phyloP scores from a whole-genome alignment of 139 green algal species.

The Yamagishiella unicocca region DNA sequence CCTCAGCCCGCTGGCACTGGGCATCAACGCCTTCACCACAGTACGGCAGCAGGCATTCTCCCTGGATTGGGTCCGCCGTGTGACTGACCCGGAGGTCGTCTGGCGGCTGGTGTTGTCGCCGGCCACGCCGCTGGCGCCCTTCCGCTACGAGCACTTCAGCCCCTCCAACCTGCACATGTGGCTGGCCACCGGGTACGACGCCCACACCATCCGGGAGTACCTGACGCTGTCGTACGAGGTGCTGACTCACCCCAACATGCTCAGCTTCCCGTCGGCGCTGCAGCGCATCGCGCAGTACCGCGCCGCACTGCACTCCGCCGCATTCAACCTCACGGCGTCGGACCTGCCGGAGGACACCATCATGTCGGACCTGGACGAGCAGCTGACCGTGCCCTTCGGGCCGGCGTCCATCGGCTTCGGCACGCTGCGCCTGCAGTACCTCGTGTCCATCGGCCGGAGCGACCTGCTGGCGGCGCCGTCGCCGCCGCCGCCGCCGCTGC shows the following conservation, averaged over 20 bases:
- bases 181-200: not conserved
- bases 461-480: slow-evolving; percentile 28
- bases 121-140: slow-evolving; percentile 3
- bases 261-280: not conserved
- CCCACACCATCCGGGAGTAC: not conserved
- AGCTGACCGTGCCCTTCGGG: not conserved
- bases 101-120: slow-evolving; percentile 4
- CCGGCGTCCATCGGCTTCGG: not conserved
- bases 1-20: slow-evolving; percentile 17
- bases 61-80: not conserved
- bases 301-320: not conserved
- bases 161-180: not conserved
- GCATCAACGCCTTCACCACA: not conserved
- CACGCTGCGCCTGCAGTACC: slow-evolving; percentile 42
- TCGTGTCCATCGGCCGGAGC: not conserved
- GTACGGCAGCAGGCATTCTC: not conserved
- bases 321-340: not conserved
- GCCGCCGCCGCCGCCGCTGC: slow-evolving; percentile 27
- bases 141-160: slow-evolving; percentile 29
- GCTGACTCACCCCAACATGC: slow-evolving; percentile 21
- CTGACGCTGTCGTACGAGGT: slow-evolving; percentile 2
- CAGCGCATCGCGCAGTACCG: slow-evolving; percentile 27
- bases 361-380: not conserved
- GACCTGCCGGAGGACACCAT: not conserved
- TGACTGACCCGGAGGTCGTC: not conserved